Evolutionary conservation across 2,329 filamentous ascomycete species (phyloP).

Genomic region (Curvularia verruculosa): DNA sequence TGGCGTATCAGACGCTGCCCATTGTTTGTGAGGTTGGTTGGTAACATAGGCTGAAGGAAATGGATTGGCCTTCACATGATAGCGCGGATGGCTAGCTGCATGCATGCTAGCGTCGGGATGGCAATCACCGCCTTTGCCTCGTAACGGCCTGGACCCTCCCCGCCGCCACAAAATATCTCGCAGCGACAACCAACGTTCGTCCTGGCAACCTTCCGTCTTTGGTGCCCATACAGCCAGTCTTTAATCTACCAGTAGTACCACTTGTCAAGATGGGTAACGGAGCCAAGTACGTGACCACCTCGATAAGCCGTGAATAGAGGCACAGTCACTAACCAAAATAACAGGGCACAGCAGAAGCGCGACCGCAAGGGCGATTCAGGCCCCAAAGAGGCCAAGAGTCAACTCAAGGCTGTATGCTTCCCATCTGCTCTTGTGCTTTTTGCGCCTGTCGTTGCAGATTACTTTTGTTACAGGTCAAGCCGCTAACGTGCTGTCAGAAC

Average conservation of each 20-base stretch:
- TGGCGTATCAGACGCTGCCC: neutral
- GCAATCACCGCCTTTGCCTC: slow-evolving; percentile 16
- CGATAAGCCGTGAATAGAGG: neutral
- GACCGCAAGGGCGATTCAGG: slow-evolving; percentile 43
- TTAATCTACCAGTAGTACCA: slow-evolving; percentile 20
- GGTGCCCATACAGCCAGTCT: slow-evolving; percentile 18
- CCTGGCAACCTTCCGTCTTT: slow-evolving; percentile 13
- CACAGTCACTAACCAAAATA: slow-evolving; percentile 25
- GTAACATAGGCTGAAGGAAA: neutral
- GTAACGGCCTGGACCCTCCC: slow-evolving; percentile 29
- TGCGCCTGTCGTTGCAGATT: neutral
- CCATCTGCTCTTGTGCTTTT: neutral
- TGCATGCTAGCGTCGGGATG: slow-evolving; percentile 14
- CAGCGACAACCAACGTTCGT: slow-evolving; percentile 16
- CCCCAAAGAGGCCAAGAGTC: slow-evolving; percentile 44
- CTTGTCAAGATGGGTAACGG: slow-evolving; percentile 46
- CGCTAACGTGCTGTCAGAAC: slow-evolving; percentile 59
- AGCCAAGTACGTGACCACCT: slow-evolving; percentile 39
- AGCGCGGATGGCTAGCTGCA: slow-evolving; percentile 21
- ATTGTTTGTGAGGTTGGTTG: neutral
- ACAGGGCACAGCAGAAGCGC: slow-evolving; percentile 48
- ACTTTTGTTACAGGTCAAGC: neutral
- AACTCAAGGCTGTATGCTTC: slow-evolving; percentile 43
- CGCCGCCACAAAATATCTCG: slow-evolving; percentile 35
- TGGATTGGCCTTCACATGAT: slow-evolving; percentile 17